Percentiles rank a stretch among this genome's conserved stretches.
Conservation (phyloP, 345 rosid genomes). For the Rubroshorea leprosula region DNA sequence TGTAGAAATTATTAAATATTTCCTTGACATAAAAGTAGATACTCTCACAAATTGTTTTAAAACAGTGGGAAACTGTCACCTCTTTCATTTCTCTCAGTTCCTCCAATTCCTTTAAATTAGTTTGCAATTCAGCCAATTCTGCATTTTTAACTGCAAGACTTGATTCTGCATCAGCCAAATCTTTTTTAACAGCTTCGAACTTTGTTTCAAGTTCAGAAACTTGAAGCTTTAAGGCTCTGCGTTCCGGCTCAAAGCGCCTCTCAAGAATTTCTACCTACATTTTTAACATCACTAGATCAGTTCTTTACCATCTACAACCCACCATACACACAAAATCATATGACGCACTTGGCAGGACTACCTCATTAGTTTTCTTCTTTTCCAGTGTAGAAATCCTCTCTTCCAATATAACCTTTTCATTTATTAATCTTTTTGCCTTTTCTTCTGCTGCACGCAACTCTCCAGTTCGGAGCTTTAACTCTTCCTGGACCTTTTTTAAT, state of each 20-base stretch:
- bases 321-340: slow-evolving; percentile 1
- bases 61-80: slow-evolving; percentile 35
- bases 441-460: slow-evolving; percentile 54
- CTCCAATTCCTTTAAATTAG: slow-evolving; percentile 74
- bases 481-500: slow-evolving; percentile 53
- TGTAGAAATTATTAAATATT: too few species aligned
- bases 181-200: slow-evolving; percentile 44
- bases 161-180: slow-evolving; percentile 49
- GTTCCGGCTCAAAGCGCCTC: slow-evolving; percentile 60
- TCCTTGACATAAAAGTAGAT: slow-evolving; percentile 42
- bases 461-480: slow-evolving; percentile 51
- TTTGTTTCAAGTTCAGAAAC: slow-evolving; percentile 64
- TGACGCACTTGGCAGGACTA: slow-evolving; percentile 18
- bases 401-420: slow-evolving; percentile 56
- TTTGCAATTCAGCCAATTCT: slow-evolving; percentile 52
- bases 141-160: slow-evolving; percentile 44
- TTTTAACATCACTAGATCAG: slow-evolving; percentile 25
- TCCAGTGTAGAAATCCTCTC: slow-evolving; percentile 55
- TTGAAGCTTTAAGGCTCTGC: slow-evolving; percentile 47
- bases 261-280: slow-evolving; percentile 49
- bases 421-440: slow-evolving; percentile 37
- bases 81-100: slow-evolving; percentile 94
- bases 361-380: slow-evolving; percentile 73
- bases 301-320: slow-evolving; percentile 10
- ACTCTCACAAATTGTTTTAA: slow-evolving; percentile 22